Percentiles rank a stretch among this genome's conserved stretches.
Evolutionary conservation across 495 filamentous ascomycete species (phyloP).

Genomic region (Podospora sp.): DNA sequence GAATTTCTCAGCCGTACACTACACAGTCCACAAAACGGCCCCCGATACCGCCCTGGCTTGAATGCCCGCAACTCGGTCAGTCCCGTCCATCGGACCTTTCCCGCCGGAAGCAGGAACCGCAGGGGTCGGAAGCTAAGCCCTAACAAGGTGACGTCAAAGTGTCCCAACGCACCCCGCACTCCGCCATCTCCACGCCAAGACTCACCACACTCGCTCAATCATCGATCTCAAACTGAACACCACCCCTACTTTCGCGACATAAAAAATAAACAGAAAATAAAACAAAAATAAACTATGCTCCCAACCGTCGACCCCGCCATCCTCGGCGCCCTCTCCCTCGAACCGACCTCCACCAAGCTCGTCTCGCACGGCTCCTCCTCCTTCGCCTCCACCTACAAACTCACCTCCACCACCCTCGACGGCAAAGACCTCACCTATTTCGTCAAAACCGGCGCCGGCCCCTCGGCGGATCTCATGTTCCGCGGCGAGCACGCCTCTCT

Average conservation of each 20-base stretch:
- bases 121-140: not conserved
- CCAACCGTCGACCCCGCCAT: constrained; percentile 57
- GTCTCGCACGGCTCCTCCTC: constrained; percentile 68
- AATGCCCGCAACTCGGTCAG: not conserved
- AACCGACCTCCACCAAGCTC: constrained; percentile 60
- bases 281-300: not conserved
- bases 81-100: not conserved
- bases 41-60: not conserved
- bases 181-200: not conserved
- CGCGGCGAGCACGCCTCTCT: constrained; percentile 69
- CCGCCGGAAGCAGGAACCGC: not conserved
- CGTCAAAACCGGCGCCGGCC: constrained; percentile 73
- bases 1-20: too few species aligned
- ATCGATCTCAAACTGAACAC: not conserved
- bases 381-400: constrained; percentile 72
- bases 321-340: constrained; percentile 66
- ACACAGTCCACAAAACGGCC: not conserved
- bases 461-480: constrained; percentile 76
- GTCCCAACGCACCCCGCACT: not conserved
- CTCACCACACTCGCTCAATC: not conserved
- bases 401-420: constrained; percentile 50
- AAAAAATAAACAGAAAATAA: too few species aligned
- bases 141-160: not conserved
- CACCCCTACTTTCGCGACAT: not conserved
- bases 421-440: constrained; percentile 69